Percentiles rank a stretch among this genome's conserved stretches.
phyloP scores from a whole-genome alignment of 129 eudicot genomes.

The Sambucus nigra region DNA sequence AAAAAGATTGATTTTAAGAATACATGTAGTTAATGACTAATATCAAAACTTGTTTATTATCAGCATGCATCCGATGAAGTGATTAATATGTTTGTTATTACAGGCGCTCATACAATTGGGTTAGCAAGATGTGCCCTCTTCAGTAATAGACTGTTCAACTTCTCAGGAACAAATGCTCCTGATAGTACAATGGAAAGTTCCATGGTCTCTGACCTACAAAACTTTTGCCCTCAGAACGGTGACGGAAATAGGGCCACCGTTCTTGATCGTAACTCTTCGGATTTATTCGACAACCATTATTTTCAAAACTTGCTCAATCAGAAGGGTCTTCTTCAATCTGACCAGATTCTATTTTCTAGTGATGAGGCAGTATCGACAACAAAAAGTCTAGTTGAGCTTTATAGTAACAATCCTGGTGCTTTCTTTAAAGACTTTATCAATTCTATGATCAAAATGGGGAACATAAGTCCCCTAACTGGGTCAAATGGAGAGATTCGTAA shows the following conservation, averaged over 20 bases:
- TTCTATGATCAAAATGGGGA: conserved; percentile 56
- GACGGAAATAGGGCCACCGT: conserved; percentile 38
- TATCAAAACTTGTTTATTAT: too few species aligned
- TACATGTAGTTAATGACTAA: too few species aligned
- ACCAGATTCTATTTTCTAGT: conserved; percentile 35
- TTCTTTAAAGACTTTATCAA: conserved; percentile 32
- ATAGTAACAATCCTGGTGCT: conserved; percentile 18
- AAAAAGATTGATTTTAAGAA: too few species aligned
- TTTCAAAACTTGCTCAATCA: conserved; percentile 31
- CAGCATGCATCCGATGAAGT: too few species aligned
- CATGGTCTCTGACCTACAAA: conserved; percentile 32
- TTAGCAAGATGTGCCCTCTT: conserved; percentile 27
- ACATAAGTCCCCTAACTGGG: conserved; percentile 39
- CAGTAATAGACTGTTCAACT: conserved; percentile 29
- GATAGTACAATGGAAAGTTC: conserved; percentile 24
- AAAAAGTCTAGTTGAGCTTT: conserved; percentile 25
- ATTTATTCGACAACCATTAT: conserved; percentile 47
- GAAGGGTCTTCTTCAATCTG: conserved; percentile 42
- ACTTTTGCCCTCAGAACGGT: conserved; percentile 27
- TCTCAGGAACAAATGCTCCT: conserved; percentile 26
- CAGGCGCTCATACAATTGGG: conserved; percentile 45
- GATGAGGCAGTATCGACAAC: conserved; percentile 25
- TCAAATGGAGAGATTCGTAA: conserved; percentile 37
- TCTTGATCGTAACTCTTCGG: conserved; percentile 37
- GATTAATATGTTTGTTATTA: background rate